Conservation (phyloP, 2,329 filamentous ascomycete species). For the Trichoderma sp. region DNA sequence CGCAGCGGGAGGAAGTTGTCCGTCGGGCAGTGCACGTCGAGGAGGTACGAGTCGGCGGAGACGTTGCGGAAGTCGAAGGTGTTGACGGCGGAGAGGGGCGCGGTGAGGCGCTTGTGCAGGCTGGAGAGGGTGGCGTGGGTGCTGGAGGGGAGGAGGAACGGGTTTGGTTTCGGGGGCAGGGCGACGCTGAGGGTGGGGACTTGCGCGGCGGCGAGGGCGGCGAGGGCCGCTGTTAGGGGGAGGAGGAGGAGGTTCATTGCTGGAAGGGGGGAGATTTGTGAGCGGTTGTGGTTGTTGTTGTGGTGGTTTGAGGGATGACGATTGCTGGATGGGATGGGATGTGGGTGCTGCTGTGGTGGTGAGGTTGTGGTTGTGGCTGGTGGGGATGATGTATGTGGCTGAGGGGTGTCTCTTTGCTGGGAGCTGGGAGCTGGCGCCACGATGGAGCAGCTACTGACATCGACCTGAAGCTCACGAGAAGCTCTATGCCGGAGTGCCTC, state of each 20-base stretch:
- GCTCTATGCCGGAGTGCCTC: too few species aligned
- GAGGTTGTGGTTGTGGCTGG: not conserved
- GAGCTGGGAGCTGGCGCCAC: conserved; percentile 6
- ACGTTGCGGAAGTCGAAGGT: conserved; percentile 78
- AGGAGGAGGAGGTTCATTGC: conserved; percentile 22
- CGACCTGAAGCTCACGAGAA: not conserved
- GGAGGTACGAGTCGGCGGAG: conserved; percentile 73
- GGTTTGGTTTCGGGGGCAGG: conserved; percentile 54
- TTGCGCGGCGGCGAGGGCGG: conserved; percentile 38
- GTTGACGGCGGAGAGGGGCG: conserved; percentile 68
- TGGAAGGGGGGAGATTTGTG: not conserved
- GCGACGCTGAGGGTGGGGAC: conserved; percentile 48
- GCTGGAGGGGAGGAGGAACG: conserved; percentile 60
- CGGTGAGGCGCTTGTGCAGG: conserved; percentile 46
- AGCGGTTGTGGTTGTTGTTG: not conserved
- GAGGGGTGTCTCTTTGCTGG: not conserved
- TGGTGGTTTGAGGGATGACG: not conserved
- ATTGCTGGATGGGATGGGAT: not conserved
- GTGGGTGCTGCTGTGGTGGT: not conserved
- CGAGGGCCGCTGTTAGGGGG: conserved; percentile 37
- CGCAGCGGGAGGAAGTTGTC: conserved; percentile 77
- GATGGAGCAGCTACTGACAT: not conserved
- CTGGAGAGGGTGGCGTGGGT: conserved; percentile 64
- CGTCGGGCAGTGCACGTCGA: conserved; percentile 75
- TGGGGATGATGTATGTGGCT: conserved; percentile 1